Conservation (phyloP, 352 stramenopile genomes). For the Pythium insidiosum region DNA sequence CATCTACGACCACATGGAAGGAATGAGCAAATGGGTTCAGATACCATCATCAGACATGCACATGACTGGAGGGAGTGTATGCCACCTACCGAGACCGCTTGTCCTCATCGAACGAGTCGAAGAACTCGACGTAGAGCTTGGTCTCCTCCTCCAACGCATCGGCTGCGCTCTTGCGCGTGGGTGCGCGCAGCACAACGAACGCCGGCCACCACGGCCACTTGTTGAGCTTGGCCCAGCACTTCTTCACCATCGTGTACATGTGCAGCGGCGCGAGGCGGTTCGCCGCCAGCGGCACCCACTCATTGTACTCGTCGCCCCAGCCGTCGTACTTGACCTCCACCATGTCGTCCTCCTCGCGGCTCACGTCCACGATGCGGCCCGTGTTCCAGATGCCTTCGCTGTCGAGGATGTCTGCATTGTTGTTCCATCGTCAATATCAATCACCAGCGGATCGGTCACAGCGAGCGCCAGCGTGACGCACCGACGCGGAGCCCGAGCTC, state of each 20-base stretch:
- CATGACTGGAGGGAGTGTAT: too few species aligned
- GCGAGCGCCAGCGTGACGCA: too few species aligned
- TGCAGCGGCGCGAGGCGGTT: conserved; percentile 66
- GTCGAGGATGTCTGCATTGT: conserved; percentile 68
- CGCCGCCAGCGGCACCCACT: conserved; percentile 47
- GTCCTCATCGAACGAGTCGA: conserved; percentile 63
- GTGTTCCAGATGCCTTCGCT: conserved; percentile 84
- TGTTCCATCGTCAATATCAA: too few species aligned
- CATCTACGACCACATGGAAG: conserved; percentile 29
- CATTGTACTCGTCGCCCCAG: conserved; percentile 76
- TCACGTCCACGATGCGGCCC: conserved; percentile 55
- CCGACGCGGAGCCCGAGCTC: conserved; percentile 61
- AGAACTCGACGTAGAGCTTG: conserved; percentile 81
- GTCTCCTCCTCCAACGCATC: conserved; percentile 54
- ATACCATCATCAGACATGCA: too few species aligned
- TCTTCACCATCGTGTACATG: conserved; percentile 79
- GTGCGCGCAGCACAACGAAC: conserved; percentile 69
- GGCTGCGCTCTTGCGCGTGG: conserved; percentile 38
- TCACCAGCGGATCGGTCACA: too few species aligned
- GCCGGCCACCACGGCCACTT: conserved; percentile 82
- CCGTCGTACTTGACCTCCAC: conserved; percentile 82
- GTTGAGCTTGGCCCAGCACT: conserved; percentile 80
- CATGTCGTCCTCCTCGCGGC: conserved; percentile 45
- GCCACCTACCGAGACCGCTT: conserved; percentile 41
- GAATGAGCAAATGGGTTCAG: too few species aligned